Evolutionary conservation across 306 rosid genomes (phyloP).

Genomic region (Acacia confusa): DNA sequence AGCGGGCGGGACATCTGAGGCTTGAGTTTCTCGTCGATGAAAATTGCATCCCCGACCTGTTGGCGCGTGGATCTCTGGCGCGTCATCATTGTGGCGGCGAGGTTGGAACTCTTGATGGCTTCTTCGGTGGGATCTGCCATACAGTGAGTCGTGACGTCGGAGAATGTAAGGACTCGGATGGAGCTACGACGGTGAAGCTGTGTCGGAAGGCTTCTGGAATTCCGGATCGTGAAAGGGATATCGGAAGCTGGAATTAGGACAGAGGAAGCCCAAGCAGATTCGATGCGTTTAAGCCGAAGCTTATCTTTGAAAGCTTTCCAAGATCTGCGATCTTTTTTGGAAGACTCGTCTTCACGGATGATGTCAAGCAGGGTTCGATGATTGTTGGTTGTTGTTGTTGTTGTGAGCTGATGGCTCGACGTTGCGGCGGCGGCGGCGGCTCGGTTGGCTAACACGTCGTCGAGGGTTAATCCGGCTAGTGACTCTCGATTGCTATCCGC

Average conservation of each 20-base stretch:
- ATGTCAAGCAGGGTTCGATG: conserved; percentile 65
- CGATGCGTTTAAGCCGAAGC: conserved; percentile 67
- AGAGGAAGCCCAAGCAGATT: conserved; percentile 73
- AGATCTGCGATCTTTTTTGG: conserved; percentile 53
- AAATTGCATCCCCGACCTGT: neutral
- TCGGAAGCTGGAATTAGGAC: conserved; percentile 71
- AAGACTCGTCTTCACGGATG: conserved; percentile 51
- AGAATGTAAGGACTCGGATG: neutral
- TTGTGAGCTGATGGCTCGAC: neutral
- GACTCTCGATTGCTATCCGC: conserved; percentile 47
- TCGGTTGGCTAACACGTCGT: conserved; percentile 52
- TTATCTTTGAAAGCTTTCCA: conserved; percentile 83
- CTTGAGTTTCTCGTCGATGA: conserved; percentile 13
- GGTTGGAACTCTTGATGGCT: neutral
- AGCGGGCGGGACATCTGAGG: conserved; percentile 39
- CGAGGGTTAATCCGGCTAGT: conserved; percentile 63
- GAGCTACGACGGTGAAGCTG: neutral
- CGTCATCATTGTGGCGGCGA: conserved; percentile 1
- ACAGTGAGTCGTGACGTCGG: conserved; percentile 21
- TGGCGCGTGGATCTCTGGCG: conserved; percentile 36
- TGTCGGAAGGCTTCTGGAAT: neutral
- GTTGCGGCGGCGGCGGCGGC: neutral
- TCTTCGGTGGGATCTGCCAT: conserved; percentile 26
- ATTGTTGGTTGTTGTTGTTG: neutral
- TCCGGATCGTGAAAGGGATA: conserved; percentile 37